These are phyloP conservation scores for Cryphonectria carpinicola DNA, from an alignment of 2,329 filamentous ascomycete genomes.

Conservation along the genomic window DNA sequence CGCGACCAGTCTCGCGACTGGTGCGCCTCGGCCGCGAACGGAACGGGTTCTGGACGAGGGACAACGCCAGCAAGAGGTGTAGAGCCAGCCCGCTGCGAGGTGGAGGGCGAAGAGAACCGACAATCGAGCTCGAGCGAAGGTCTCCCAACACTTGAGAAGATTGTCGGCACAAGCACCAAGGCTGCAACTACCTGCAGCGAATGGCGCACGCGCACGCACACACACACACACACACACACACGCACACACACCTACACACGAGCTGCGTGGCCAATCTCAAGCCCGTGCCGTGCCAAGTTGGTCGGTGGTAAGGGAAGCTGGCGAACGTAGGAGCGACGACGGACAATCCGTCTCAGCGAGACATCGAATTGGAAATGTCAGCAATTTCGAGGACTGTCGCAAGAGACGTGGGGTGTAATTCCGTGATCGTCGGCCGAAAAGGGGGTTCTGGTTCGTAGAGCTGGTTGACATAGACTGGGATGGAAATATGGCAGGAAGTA, in stretches of 20 bases:
- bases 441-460: slow-evolving; percentile 19
- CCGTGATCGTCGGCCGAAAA: slow-evolving; percentile 24
- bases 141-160: slow-evolving; percentile 27
- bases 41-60: slow-evolving; percentile 22
- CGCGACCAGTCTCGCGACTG: slow-evolving; percentile 65
- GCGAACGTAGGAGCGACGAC: slow-evolving; percentile 9
- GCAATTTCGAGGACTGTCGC: slow-evolving; percentile 14
- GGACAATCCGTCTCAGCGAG: slow-evolving; percentile 15
- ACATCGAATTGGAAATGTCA: slow-evolving; percentile 16
- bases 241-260: not conserved
- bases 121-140: slow-evolving; percentile 28
- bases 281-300: slow-evolving; percentile 12
- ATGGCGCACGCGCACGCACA: slow-evolving; percentile 4
- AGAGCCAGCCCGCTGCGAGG: slow-evolving; percentile 23
- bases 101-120: slow-evolving; percentile 30
- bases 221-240: not conserved
- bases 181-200: slow-evolving; percentile 18
- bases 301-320: slow-evolving; percentile 14
- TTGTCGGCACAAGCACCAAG: slow-evolving; percentile 29
- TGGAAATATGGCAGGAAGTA: slow-evolving; percentile 20
- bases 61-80: slow-evolving; percentile 19
- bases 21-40: slow-evolving; percentile 56
- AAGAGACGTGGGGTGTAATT: slow-evolving; percentile 15
- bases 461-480: slow-evolving; percentile 25
- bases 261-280: slow-evolving; percentile 15